Conservation (phyloP, 306 rosid species). For the Medicago arabica region DNA sequence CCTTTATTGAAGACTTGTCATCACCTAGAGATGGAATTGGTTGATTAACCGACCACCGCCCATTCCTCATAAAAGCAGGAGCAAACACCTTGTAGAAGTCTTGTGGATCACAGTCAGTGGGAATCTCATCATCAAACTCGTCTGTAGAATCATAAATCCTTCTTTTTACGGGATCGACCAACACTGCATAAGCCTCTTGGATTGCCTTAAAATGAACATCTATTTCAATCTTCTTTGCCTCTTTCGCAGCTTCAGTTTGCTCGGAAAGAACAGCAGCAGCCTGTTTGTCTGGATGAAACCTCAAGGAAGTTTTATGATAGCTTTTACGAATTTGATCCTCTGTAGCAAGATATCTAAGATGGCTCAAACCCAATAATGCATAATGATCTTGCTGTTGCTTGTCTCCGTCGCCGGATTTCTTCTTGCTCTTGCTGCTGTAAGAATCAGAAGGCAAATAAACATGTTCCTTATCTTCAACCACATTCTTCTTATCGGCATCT, state of each 20-base stretch:
- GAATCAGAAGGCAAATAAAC: constrained; percentile 71
- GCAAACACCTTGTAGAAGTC: constrained; percentile 94
- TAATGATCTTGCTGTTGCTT: constrained; percentile 86
- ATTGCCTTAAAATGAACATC: constrained; percentile 88
- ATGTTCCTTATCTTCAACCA: constrained; percentile 67
- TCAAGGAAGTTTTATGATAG: constrained; percentile 95
- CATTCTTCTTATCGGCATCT: constrained; percentile 55
- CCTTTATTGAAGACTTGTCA: constrained; percentile 68
- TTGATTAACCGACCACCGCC: constrained; percentile 89
- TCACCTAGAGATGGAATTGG: constrained; percentile 85
- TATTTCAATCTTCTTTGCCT: constrained; percentile 85
- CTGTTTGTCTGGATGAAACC: constrained; percentile 95
- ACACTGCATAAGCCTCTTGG: constrained; percentile 89
- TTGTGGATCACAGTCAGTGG: constrained; percentile 91
- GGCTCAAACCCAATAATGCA: constrained; percentile 88
- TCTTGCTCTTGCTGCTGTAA: constrained; percentile 87
- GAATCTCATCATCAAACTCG: constrained; percentile 96
- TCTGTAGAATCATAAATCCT: constrained; percentile 97
- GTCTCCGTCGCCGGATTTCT: constrained; percentile 76
- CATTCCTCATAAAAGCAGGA: constrained; percentile 94
- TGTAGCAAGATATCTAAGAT: constrained; percentile 92
- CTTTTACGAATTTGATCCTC: constrained; percentile 94
- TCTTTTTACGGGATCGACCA: constrained; percentile 85
- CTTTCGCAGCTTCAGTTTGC: constrained; percentile 82
- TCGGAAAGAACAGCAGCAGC: constrained; percentile 86